A percentile compares a stretch with the other conserved stretches of the same genome.
Evolutionary conservation across 139 green algal genomes (phyloP).

Genomic region (Yamagishiella unicocca): DNA sequence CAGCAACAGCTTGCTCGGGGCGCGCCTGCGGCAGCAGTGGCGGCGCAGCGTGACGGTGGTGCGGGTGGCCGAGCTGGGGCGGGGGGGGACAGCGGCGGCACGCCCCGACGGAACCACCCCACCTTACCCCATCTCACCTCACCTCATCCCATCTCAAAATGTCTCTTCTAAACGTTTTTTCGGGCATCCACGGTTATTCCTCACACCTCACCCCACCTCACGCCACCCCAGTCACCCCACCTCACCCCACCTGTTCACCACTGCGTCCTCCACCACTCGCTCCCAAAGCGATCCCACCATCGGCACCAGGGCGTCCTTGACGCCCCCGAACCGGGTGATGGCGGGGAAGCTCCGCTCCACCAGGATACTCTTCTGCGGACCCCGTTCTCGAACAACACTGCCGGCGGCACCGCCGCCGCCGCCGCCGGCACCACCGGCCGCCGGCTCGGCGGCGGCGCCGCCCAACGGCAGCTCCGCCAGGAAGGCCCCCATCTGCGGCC

Average conservation of each 20-base stretch:
- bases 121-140: too few species aligned
- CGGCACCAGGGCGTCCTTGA: conserved; percentile 38
- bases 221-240: too few species aligned
- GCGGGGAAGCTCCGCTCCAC: conserved; percentile 66
- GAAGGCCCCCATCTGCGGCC: background rate
- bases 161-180: too few species aligned
- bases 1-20: conserved; percentile 63
- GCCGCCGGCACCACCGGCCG: background rate
- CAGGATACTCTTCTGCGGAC: conserved; percentile 59
- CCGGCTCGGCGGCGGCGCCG: background rate
- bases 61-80: too few species aligned
- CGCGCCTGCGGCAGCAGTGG: conserved; percentile 13
- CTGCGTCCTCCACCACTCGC: conserved; percentile 56
- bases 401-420: background rate
- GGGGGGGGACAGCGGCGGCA: too few species aligned
- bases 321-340: conserved; percentile 13
- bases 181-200: too few species aligned
- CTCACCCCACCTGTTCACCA: conserved; percentile 39
- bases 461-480: conserved; percentile 25
- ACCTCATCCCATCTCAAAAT: too few species aligned
- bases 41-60: too few species aligned
- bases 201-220: too few species aligned
- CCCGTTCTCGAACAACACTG: conserved; percentile 27
- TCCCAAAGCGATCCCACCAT: conserved; percentile 57
- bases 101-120: too few species aligned